Evolutionary conservation across 2,329 filamentous ascomycete genomes (phyloP), one percentile per base, ranked within the genome.

Genomic region (Cladophialophora carrionii): DNA sequence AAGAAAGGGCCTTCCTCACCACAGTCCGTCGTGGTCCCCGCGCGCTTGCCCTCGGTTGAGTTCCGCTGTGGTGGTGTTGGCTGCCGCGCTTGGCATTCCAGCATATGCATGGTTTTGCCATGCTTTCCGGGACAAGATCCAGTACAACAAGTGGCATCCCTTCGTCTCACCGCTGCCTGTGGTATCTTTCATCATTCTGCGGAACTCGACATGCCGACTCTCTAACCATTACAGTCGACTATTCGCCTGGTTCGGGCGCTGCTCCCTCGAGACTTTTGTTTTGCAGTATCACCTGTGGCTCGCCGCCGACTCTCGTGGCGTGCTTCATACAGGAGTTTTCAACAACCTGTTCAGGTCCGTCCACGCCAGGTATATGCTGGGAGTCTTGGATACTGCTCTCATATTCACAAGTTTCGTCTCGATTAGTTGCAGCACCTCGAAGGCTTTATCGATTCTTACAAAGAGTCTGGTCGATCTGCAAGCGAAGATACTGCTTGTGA

Each of bases 261-360:
- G 81, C 64, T 85, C 85, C 0, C 79, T 87, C 1, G 87, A 88
- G 74, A 82, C 84, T 0, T 87, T 85, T 68, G 78, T 86, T 5
- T 76, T 89, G 43, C 85, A 88, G 68, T 83, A 83, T 72, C 87
- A 89, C 72, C 78, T 87, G 60, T 87, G 84, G 81, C 80, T 88
- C 8, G 85, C 84, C 1, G 84, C 81, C 2, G 85, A 88, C 70
- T 83, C 83, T 1, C 82, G 80, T 34, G 84, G 83, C 0, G 69
- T 84, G 3, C 78, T 88, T 7, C 78, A 60, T 67, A 71, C 71
- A 71, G 79, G 64, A 60, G 73, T 70, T 6, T 31, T 64, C 26
- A 58, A 63, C 32, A 29, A 20, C 22, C 29, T 62, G 5, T n/a
- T 48, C 32, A 17, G 46, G 29, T 29, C 29, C 12, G 54, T 29